Conservation (phyloP, 2,329 filamentous ascomycete genomes). For the Talaromyces sp. region DNA sequence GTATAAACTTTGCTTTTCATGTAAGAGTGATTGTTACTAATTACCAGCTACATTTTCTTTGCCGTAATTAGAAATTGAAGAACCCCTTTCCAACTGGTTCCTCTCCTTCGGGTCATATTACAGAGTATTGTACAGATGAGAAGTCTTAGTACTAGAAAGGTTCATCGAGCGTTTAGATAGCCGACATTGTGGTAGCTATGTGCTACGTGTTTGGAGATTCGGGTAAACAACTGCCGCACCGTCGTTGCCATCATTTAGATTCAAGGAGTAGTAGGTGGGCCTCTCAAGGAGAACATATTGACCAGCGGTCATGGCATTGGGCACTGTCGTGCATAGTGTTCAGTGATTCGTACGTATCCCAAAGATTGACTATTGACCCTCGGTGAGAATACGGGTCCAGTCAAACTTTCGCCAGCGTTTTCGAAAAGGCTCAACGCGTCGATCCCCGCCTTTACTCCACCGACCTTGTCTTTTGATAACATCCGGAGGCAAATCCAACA, state of each 20-base stretch:
- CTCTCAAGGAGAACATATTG: not conserved
- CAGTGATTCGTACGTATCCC: not conserved
- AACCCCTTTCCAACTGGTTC: not conserved
- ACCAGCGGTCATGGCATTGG: not conserved
- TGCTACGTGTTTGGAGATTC: not conserved
- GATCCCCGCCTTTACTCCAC: conserved; percentile 68
- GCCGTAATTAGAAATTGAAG: not conserved
- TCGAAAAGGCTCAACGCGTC: conserved; percentile 71
- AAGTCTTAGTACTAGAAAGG: not conserved
- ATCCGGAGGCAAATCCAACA: conserved; percentile 78
- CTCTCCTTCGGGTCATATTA: not conserved
- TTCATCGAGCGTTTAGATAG: not conserved
- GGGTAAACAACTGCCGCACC: not conserved
- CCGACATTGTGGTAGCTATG: not conserved
- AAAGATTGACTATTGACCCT: conserved; percentile 33
- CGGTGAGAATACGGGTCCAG: conserved; percentile 67
- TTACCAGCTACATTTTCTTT: not conserved
- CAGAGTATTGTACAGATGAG: not conserved
- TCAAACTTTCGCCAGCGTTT: conserved; percentile 91
- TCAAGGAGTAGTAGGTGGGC: too few relatives aligned
- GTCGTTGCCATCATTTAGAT: not conserved
- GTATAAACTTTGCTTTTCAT: too few relatives aligned
- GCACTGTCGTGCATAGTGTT: not conserved
- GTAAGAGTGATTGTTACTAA: too few relatives aligned
- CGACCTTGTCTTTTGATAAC: conserved; percentile 85